These are phyloP conservation scores for Pilatotrama ljubarskyi DNA, from an alignment of 768 basidiomycete genomes.

Conservation along the genomic window DNA sequence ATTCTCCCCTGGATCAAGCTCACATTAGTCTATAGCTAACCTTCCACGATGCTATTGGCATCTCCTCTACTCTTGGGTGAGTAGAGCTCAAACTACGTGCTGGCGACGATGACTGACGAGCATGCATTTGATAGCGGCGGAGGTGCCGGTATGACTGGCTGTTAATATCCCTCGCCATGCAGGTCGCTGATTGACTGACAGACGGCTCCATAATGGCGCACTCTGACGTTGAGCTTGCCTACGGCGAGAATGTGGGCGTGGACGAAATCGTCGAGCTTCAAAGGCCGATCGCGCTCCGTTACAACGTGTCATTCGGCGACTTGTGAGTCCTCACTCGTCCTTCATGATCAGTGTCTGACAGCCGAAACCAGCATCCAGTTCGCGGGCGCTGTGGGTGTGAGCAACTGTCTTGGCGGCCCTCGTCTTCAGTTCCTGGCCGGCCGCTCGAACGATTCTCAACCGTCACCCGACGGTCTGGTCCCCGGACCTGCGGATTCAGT, in stretches of 20 bases:
- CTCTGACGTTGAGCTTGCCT: constrained; percentile 13
- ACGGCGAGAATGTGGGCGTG: constrained; percentile 5
- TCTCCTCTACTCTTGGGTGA: constrained; percentile 3
- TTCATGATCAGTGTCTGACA: background rate
- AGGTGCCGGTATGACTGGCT: constrained; percentile 1
- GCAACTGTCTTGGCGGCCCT: constrained; percentile 27
- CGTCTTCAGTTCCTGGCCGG: constrained; percentile 24
- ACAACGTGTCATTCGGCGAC: constrained; percentile 4
- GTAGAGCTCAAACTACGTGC: background rate
- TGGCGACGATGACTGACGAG: background rate
- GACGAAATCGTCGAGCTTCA: constrained; percentile 8
- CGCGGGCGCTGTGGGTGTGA: constrained; percentile 27
- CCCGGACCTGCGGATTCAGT: constrained; percentile 28
- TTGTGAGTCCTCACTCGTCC: background rate
- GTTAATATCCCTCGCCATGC: background rate
- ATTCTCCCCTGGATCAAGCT: background rate
- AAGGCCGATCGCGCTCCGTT: background rate
- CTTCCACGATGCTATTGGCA: constrained; percentile 28
- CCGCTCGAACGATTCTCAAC: constrained; percentile 21
- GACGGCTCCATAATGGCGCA: constrained; percentile 20
- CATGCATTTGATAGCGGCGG: background rate
- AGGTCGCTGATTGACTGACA: background rate
- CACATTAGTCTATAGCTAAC: background rate
- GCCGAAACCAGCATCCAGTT: constrained; percentile 26
- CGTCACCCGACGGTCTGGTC: constrained; percentile 25